These are phyloP conservation scores for Xerocomus nothofagi DNA, from an alignment of 1,284 basidiomycete species.

Conservation along the genomic window DNA sequence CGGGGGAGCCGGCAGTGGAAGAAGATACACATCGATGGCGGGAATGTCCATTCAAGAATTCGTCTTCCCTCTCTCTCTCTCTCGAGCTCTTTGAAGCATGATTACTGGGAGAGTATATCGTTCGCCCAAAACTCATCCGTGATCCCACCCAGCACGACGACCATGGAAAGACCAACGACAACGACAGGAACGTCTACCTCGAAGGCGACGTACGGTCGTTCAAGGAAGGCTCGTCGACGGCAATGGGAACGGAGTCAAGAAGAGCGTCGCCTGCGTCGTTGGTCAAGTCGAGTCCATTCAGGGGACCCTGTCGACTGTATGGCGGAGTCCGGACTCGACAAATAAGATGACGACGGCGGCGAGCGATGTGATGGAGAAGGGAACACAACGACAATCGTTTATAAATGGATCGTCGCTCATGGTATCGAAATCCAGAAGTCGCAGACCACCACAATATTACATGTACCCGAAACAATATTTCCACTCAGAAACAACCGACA, in stretches of 20 bases:
- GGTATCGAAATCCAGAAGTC: no score
- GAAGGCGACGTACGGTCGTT: conserved; percentile 54
- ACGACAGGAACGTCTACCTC: conserved; percentile 29
- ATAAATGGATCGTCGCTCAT: no score
- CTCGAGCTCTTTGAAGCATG: conserved; percentile 68
- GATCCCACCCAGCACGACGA: neutral
- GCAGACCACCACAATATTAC: no score
- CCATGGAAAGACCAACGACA: neutral
- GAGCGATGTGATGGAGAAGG: no score
- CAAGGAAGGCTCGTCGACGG: conserved; percentile 55
- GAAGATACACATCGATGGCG: conserved; percentile 21
- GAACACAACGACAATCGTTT: no score
- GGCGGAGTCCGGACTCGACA: conserved; percentile 44
- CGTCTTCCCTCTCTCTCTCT: conserved; percentile 69
- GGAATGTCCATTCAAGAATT: conserved; percentile 58
- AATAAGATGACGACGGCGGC: conserved; percentile 38
- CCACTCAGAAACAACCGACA: no score
- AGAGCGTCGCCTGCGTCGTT: conserved; percentile 51
- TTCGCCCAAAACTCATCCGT: neutral
- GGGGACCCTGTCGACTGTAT: conserved; percentile 39
- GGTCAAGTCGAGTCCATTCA: conserved; percentile 47
- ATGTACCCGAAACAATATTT: no score
- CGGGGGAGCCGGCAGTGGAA: conserved; percentile 54
- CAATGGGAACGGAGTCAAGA: conserved; percentile 27
- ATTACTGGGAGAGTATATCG: conserved; percentile 59